phyloP scores from a whole-genome alignment of 2,329 filamentous ascomycete species.

The Chrysosphaeria jannelii region DNA sequence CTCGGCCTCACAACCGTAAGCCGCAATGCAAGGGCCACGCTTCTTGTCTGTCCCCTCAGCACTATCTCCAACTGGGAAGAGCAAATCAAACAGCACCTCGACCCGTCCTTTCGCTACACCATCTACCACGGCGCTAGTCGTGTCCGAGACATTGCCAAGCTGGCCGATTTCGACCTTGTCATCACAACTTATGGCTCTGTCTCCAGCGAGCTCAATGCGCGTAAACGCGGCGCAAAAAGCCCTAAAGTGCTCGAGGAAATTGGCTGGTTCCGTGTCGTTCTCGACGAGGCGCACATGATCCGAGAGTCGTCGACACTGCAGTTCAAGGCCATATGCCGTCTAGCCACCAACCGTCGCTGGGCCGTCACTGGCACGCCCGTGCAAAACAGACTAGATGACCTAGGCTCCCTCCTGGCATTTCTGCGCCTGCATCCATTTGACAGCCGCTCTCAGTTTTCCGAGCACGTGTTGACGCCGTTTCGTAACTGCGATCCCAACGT shows the following conservation, averaged over 20 bases:
- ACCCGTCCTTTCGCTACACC: constrained; percentile 35
- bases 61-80: constrained; percentile 86
- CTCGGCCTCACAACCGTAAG: constrained; percentile 20
- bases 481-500: constrained; percentile 65
- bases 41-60: constrained; percentile 70
- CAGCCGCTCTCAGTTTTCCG: constrained; percentile 41
- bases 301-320: constrained; percentile 57
- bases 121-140: constrained; percentile 67
- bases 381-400: constrained; percentile 75
- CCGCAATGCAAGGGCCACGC: constrained; percentile 45
- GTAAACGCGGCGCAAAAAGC: constrained; percentile 27
- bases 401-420: constrained; percentile 66
- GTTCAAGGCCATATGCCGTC: constrained; percentile 55
- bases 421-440: constrained; percentile 65
- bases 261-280: constrained; percentile 76
- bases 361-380: constrained; percentile 92
- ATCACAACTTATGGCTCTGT: constrained; percentile 84
- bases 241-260: constrained; percentile 40
- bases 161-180: constrained; percentile 52
- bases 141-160: constrained; percentile 31
- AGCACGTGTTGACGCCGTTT: constrained; percentile 60
- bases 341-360: constrained; percentile 65
- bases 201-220: constrained; percentile 41
- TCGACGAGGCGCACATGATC: constrained; percentile 89
- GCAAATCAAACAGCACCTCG: constrained; percentile 61